Conservation (phyloP, 169 alveolate species). For the Eimeria praecox region DNA sequence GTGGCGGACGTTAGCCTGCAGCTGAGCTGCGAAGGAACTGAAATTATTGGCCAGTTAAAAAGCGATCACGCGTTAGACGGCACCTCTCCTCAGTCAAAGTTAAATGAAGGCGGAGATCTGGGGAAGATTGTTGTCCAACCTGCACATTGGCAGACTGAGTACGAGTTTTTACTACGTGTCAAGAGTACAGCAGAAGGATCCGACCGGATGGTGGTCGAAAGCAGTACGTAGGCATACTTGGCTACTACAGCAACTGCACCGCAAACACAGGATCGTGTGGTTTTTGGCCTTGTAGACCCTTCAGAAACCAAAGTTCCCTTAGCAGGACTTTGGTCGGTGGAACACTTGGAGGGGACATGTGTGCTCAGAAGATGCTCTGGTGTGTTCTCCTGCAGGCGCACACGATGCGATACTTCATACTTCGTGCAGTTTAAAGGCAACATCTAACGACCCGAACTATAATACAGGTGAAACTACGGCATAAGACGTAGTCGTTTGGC, state of each 20-base stretch:
- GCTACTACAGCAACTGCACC: background rate
- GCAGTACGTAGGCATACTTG: background rate
- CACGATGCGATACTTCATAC: conserved; percentile 11
- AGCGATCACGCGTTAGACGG: background rate
- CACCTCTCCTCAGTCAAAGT: background rate
- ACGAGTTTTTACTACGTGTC: conserved; percentile 19
- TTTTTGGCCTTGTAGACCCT: background rate
- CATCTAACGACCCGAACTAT: conserved; percentile 42
- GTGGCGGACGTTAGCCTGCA: conserved; percentile 40
- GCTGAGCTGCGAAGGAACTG: conserved; percentile 48
- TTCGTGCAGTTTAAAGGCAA: conserved; percentile 5
- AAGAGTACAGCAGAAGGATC: background rate
- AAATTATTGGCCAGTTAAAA: background rate
- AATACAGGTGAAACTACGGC: conserved; percentile 14
- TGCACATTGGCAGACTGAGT: conserved; percentile 33
- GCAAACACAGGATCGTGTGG: too few relatives aligned
- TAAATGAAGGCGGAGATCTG: background rate
- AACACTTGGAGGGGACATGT: background rate
- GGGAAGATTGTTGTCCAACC: conserved; percentile 25
- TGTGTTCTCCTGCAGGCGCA: background rate
- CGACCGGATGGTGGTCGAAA: background rate
- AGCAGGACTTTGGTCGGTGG: background rate
- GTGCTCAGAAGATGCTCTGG: background rate
- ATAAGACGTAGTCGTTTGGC: too few relatives aligned
- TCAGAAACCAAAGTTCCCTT: background rate